Evolutionary conservation across 441 rosid genomes (phyloP).

Genomic region (Manihot esculenta): DNA sequence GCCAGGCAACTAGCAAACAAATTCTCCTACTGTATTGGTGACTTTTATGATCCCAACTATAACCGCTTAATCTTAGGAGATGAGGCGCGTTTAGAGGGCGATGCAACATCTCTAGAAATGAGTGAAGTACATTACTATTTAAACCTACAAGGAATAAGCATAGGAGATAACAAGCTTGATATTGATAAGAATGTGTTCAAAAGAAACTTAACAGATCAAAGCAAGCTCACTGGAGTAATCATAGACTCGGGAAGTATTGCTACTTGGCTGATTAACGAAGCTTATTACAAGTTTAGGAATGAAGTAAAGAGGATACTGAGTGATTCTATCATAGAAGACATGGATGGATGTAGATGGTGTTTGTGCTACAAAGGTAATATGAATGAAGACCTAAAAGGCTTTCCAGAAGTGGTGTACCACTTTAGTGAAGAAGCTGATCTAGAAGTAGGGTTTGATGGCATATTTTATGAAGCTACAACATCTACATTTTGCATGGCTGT

Average conservation of each 20-base stretch:
- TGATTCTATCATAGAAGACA: slow-evolving; percentile 4
- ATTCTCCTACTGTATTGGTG: slow-evolving; percentile 59
- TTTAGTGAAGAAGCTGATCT: slow-evolving; percentile 27
- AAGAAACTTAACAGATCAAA: too few relatives aligned
- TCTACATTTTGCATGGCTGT: slow-evolving; percentile 30
- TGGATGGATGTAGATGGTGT: not conserved
- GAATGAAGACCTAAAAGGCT: slow-evolving; percentile 17
- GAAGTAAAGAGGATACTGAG: slow-evolving; percentile 33
- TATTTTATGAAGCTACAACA: slow-evolving; percentile 16
- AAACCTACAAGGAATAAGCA: slow-evolving; percentile 45
- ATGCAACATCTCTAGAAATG: slow-evolving; percentile 40
- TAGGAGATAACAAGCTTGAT: slow-evolving; percentile 39
- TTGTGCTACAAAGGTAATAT: slow-evolving; percentile 33
- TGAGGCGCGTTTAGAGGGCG: slow-evolving; percentile 40
- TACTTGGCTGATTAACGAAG: too few relatives aligned
- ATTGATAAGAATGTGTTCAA: slow-evolving; percentile 31
- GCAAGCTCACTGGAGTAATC: too few relatives aligned
- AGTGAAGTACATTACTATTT: slow-evolving; percentile 37
- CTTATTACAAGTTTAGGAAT: slow-evolving; percentile 14
- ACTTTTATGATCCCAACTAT: slow-evolving; percentile 29
- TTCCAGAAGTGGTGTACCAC: slow-evolving; percentile 28
- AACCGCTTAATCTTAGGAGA: slow-evolving; percentile 42
- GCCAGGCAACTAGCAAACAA: slow-evolving; percentile 27
- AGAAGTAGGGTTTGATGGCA: slow-evolving; percentile 6
- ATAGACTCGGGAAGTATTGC: too few relatives aligned